Base-by-base conservation (phyloP, 2,329 filamentous ascomycete species). In the Dothideomycetes sp. region DNA sequence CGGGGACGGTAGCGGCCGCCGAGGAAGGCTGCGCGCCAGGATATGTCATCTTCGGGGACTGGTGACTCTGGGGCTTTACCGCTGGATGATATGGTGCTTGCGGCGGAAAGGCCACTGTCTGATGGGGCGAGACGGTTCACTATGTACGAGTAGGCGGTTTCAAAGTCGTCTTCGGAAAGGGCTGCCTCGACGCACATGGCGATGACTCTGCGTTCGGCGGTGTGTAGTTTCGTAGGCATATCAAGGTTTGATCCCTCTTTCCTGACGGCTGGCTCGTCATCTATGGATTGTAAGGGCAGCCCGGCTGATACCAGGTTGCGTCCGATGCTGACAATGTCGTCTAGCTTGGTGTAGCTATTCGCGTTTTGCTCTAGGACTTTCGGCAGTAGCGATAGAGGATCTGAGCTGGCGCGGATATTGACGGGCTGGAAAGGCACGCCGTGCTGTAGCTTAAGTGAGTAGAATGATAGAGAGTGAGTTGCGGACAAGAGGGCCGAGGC, bases 111-210 rank as follows among this genome's bases (percentile, higher is more conserved):
- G 10, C 42, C 49, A 36, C 45, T 54, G 45, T 43, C 57, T 11
- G 55, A 52, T 5, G 57, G 60, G 2, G 55, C 53, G 19, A 91
- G 66, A 16, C 81, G 75, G 52, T 78, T 86, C 34, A 85, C 73
- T 2, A 88, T 79, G 53, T 84, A 89, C 0, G 83, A 88, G 56
- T 89, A 91, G 9, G 84, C 84, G 0, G 84, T 91, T 55, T 93
- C 85, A 45, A 91, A 91, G 54, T 78, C 85, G 46, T 87, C 79
- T 53, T 88, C 83, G 8, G 70, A 68, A 1, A 91, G 68, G 10
- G 84, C 82, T 11, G 81, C 78, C 54, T 86, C 79, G 31, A 89
- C 77, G 47, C 84, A 86, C 81, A 89, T 85, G 43, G 81, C 80
- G 4, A 78, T 79, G 37, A 91, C 77, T 19, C 84, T 74, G 35